Evolutionary conservation across 805 yeast genomes (phyloP).

Genomic region (Cyberlindnera mrakii): DNA sequence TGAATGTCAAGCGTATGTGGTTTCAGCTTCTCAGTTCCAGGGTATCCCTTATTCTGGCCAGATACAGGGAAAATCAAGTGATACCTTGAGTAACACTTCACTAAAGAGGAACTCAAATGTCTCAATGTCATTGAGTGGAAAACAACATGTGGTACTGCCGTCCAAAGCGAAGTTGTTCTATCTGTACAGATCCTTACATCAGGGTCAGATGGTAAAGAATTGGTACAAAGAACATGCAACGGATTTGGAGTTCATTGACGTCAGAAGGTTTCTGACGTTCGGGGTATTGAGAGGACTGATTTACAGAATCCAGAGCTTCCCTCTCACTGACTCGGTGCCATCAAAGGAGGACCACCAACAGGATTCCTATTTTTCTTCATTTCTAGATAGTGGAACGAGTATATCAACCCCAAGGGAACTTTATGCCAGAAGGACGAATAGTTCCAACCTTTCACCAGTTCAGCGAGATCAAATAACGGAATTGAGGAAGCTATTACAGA

Average conservation of each 20-base stretch:
- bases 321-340: slow-evolving; percentile 29
- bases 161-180: slow-evolving; percentile 62
- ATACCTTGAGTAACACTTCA: background rate
- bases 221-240: slow-evolving; percentile 74
- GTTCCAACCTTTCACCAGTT: slow-evolving; percentile 8
- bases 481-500: slow-evolving; percentile 35
- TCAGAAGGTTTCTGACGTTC: slow-evolving; percentile 78
- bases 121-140: slow-evolving; percentile 9
- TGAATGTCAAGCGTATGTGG: slow-evolving; percentile 83
- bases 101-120: slow-evolving; percentile 6
- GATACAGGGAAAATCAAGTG: background rate
- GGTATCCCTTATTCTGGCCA: slow-evolving; percentile 26
- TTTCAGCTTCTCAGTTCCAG: slow-evolving; percentile 34
- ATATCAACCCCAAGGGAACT: background rate
- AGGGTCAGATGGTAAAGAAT: slow-evolving; percentile 67
- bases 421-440: slow-evolving; percentile 2
- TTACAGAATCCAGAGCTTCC: slow-evolving; percentile 74
- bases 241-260: slow-evolving; percentile 59
- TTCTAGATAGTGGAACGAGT: slow-evolving; percentile 3
- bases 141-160: slow-evolving; percentile 36
- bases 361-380: slow-evolving; percentile 7
- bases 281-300: slow-evolving; percentile 80
- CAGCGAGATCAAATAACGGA: slow-evolving; percentile 13
- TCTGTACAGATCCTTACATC: slow-evolving; percentile 71
- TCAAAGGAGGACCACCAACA: slow-evolving; percentile 12